These are phyloP conservation scores for Triangularia setosa DNA, from an alignment of 2,329 filamentous ascomycete species.

Conservation along the genomic window DNA sequence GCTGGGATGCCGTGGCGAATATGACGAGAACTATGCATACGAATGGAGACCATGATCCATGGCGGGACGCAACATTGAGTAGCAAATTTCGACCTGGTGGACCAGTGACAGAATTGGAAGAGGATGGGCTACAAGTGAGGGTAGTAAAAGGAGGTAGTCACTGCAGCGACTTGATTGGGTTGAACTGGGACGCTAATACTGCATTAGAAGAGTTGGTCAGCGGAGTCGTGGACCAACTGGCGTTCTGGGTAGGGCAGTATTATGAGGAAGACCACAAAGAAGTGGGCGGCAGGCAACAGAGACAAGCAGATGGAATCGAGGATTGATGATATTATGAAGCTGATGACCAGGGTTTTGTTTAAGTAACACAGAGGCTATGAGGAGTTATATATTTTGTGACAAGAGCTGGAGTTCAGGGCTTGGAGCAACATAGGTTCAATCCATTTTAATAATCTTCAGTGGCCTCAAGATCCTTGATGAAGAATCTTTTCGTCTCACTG, in stretches of 20 bases:
- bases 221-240: constrained; percentile 48
- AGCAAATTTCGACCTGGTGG: constrained; percentile 38
- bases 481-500: too few relatives aligned
- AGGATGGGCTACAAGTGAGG: constrained; percentile 30
- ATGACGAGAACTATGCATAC: constrained; percentile 38
- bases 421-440: too few relatives aligned
- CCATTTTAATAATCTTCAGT: too few relatives aligned
- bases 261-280: constrained; percentile 31
- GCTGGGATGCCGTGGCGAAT: constrained; percentile 38
- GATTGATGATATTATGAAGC: not conserved
- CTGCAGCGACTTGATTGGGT: constrained; percentile 38
- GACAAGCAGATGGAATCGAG: not conserved
- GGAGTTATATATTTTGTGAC: not conserved
- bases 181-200: constrained; percentile 49
- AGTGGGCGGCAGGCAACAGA: not conserved
- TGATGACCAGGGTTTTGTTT: not conserved
- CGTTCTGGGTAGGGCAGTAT: constrained; percentile 52
- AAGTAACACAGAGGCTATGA: not conserved
- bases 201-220: constrained; percentile 48
- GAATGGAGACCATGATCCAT: constrained; percentile 41
- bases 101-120: constrained; percentile 31
- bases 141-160: constrained; percentile 36
- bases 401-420: too few relatives aligned
- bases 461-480: too few relatives aligned
- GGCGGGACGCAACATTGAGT: constrained; percentile 38